Evolutionary conservation across 768 basidiomycete genomes (phyloP), one percentile per base, ranked within the genome.

Genomic region (Lyophyllum shimeji): DNA sequence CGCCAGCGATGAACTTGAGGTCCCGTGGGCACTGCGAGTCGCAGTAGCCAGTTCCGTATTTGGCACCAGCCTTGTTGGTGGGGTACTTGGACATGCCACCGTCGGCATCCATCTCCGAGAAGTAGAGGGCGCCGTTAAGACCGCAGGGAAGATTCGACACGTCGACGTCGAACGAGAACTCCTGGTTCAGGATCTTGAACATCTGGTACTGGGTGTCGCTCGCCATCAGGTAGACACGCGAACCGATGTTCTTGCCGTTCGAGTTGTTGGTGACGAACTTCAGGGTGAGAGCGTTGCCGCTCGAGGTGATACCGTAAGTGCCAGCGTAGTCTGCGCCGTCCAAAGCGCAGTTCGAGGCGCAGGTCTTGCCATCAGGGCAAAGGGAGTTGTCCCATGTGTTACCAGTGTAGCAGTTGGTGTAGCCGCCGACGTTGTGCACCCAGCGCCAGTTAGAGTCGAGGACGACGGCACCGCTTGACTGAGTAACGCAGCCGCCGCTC

Each of bases 31-130:
- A 85, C 69, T 85, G 83, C 15, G 83, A 76, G 67, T 85, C 83
- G 67, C 83, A 84, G 71, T 85, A 85, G 13, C 83, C 83, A 17
- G 82, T 82, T 47, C 83, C 82, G 69, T 78, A 85, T 66, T 80
- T 69, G 44, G 74, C 70, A 27, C 76, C 74, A 12, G 83, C 82
- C 73, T 81, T 80, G 78, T 85, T 84, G 63, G 59, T 70, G 33
- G 80, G 62, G 71, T 69, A 81, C 61, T 74, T 69, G 54, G 72
- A 53, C 48, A 69, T 63, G 42, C 82, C 83, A 69, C 83, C 83
- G 61, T 84, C 82, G 12, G 74, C 74, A 60, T 79, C 81, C 83
- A 85, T 85, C 67, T 80, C 75, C 50, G 74, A 69, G 69, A 85
- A 82, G 74, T 85, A 85, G 53, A 85, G 70, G 11, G 83, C 83